phyloP scores from a whole-genome alignment of 2,329 filamentous ascomycete species.

The Penicillium digitatum region DNA sequence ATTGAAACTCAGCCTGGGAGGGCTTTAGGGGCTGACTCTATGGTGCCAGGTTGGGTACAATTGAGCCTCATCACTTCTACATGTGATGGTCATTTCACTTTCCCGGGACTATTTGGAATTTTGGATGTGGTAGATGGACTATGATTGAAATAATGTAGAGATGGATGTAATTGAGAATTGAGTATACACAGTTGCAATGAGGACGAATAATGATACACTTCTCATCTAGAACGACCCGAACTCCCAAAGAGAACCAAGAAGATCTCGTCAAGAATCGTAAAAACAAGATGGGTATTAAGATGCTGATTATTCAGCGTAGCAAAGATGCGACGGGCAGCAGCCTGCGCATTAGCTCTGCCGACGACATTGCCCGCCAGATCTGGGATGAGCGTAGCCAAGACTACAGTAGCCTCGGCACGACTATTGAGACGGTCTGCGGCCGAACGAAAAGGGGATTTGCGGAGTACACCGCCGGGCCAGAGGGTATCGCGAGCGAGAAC shows the following conservation, averaged over 20 bases:
- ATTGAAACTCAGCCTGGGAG: not conserved
- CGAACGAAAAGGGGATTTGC: constrained; percentile 54
- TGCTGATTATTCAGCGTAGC: constrained; percentile 86
- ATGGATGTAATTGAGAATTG: not conserved
- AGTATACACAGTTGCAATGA: not conserved
- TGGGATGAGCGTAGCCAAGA: constrained; percentile 84
- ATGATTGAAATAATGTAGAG: not conserved
- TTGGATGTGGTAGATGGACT: not conserved
- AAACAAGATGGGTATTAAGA: constrained; percentile 71
- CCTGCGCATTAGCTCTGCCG: constrained; percentile 83
- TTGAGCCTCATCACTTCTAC: not conserved
- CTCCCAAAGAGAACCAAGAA: constrained; percentile 60
- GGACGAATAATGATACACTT: not conserved
- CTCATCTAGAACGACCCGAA: constrained; percentile 12
- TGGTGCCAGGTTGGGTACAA: not conserved
- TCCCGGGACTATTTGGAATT: not conserved
- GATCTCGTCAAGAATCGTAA: constrained; percentile 68
- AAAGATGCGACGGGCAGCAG: constrained; percentile 81
- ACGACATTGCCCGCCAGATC: constrained; percentile 92
- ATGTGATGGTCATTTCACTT: not conserved
- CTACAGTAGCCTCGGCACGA: constrained; percentile 78
- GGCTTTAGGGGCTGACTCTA: not conserved
- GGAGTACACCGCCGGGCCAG: constrained; percentile 63
- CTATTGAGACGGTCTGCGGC: constrained; percentile 71
- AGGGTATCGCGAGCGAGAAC: constrained; percentile 67